Base-by-base conservation (phyloP, 2,329 filamentous ascomycete species). In the Septoria petroselini region DNA sequence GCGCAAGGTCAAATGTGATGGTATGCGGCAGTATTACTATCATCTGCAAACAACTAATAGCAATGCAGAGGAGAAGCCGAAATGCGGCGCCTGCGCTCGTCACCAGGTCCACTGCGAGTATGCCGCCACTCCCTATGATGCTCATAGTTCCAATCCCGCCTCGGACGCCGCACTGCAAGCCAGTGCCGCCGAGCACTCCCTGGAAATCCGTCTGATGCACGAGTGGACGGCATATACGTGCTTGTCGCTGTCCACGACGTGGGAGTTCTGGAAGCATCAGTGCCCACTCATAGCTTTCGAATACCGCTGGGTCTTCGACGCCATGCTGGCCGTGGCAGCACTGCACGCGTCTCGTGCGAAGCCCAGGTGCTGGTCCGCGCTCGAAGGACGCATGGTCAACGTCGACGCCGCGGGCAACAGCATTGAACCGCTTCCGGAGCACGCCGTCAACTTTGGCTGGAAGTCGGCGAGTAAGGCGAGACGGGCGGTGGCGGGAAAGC, bases 221-320 rank as follows among this genome's bases (percentile, higher is more conserved):
- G 50, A 54, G 39, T 58, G 55, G 52, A 48, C 48, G 21, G 49
- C 47, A 3, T 58, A 50, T 39, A 48, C 46, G 7, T 58, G 52
- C 40, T 37, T 44, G 25, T 50, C 52, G 4, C 33, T 58, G 23
- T 50, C 44, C 8, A 58, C 55, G 3, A 55, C 46, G 12, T 52
- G 52, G 49, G 48, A 50, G 18, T 63, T 59, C 56, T 63, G 60
- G 60, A 48, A 53, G 35, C 52, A 50, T 14, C 54, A 59, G 39
- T 58, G 52, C 3, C 60, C 60, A 1, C 27, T 60, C 23, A 46
- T 62, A 4, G 60, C 60, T 1, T 48, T 63, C 12, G 50, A 61
- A 14, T 46, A 50, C 33, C 56, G 58, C 14, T 52, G 54, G 39
- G 50, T 58, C 7, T 41, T 58, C 3, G 58, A 63, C 23, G 48